phyloP scores from a whole-genome alignment of 805 yeast species.

The Kurtzmaniella cleridarum region DNA sequence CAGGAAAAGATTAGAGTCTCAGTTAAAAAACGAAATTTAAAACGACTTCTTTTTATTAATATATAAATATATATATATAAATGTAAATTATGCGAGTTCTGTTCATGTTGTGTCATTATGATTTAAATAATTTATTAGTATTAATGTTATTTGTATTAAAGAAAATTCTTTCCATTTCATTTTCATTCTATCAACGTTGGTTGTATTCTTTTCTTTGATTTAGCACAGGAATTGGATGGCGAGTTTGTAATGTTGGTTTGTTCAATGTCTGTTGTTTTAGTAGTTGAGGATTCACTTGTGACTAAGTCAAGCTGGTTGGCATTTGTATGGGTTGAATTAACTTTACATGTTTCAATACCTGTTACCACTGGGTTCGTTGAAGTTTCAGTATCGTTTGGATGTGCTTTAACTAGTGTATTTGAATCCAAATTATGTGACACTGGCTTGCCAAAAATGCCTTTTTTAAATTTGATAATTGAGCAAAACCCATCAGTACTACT shows the following conservation, averaged over 20 bases:
- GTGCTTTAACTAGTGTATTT: neutral
- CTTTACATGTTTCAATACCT: neutral
- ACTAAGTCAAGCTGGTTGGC: too few relatives aligned
- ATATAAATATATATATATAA: neutral
- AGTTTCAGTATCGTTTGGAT: neutral
- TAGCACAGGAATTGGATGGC: conserved; percentile 3
- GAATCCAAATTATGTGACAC: conserved; percentile 8
- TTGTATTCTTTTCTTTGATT: conserved; percentile 14
- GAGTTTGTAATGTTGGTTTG: conserved; percentile 1
- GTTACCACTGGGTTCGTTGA: neutral
- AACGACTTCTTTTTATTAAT: conserved; percentile 1
- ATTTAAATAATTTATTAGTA: too few relatives aligned
- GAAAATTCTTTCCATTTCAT: too few relatives aligned
- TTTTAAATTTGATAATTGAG: conserved; percentile 54
- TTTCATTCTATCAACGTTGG: conserved; percentile 12
- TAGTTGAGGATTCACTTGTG: neutral
- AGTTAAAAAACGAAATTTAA: conserved; percentile 23
- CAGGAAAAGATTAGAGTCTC: conserved; percentile 42
- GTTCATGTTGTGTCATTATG: too few relatives aligned
- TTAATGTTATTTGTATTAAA: too few relatives aligned
- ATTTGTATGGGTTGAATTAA: too few relatives aligned
- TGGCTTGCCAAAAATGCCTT: conserved; percentile 51
- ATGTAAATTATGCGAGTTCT: neutral
- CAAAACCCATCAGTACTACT: conserved; percentile 94
- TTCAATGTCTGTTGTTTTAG: neutral